These are phyloP conservation scores for Globisporangium okanoganense DNA, from an alignment of 352 stramenopile genomes.

Conservation along the genomic window DNA sequence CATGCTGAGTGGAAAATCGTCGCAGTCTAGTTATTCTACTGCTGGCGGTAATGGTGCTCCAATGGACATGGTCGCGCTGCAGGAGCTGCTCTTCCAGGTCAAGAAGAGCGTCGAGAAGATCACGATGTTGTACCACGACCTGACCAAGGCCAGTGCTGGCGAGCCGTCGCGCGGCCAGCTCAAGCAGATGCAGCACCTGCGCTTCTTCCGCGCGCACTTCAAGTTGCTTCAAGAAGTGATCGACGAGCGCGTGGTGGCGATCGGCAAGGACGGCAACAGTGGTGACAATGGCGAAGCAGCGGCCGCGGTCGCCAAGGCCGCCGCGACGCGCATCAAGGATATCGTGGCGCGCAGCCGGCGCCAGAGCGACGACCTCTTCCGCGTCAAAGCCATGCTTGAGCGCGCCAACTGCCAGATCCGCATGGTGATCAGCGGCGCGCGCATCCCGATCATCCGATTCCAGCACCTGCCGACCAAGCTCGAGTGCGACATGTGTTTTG, in stretches of 20 bases:
- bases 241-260: slow-evolving; percentile 17
- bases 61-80: slow-evolving; percentile 25
- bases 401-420: slow-evolving; percentile 54
- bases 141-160: slow-evolving; percentile 18
- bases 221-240: slow-evolving; percentile 31
- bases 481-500: slow-evolving; percentile 84
- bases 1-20: slow-evolving; percentile 29
- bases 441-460: slow-evolving; percentile 83
- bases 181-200: slow-evolving; percentile 35
- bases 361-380: slow-evolving; percentile 47
- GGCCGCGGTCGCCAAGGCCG: slow-evolving; percentile 2
- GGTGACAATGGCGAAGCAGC: slow-evolving; percentile 2
- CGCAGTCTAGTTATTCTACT: background rate
- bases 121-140: slow-evolving; percentile 27
- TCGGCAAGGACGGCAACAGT: slow-evolving; percentile 9
- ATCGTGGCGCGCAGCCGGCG: slow-evolving; percentile 32
- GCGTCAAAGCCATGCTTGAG: slow-evolving; percentile 38
- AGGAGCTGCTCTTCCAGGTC: slow-evolving; percentile 38
- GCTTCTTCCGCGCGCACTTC: slow-evolving; percentile 44
- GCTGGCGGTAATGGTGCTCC: slow-evolving; percentile 4
- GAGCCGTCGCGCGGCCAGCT: slow-evolving; percentile 4
- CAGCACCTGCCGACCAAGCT: slow-evolving; percentile 44
- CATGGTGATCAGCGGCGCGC: slow-evolving; percentile 63
- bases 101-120: slow-evolving; percentile 52
- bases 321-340: slow-evolving; percentile 27